Evolutionary conservation across 2,329 filamentous ascomycete genomes (phyloP), one percentile per base, ranked within the genome.

Genomic region (Aspergillus cejpii): DNA sequence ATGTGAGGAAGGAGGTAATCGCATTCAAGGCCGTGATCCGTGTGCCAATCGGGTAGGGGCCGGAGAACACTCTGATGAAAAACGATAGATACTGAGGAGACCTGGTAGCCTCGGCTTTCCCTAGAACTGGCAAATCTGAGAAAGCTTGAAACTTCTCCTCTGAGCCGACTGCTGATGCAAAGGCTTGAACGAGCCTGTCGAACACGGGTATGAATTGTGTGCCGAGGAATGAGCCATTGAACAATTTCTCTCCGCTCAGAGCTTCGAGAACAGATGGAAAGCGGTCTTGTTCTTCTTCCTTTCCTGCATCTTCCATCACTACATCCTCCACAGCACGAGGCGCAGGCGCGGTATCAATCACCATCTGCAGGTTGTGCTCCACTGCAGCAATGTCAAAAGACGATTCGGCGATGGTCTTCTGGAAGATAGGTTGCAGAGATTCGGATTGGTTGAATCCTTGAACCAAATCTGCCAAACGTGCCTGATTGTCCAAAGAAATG

Each of bases 51-150:
- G 87, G 83, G 58, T 83, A 83, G 1, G 80, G 74, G 0, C 85
- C 82, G 46, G 79, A 85, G 80, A 86, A 89, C 12, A 88, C 78
- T 43, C 83, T 78, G 45, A 84, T 74, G 53, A 91, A 83, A 63
- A 94, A 91, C 12, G 81, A 84, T 45, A 89, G 71, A 56, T 84
- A 89, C 17, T 85, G 79, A 29, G 81, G 77, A 27, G 80, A 75
- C 38, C 78, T 75, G 26, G 78, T 67, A 1, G 80, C 81, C 12
- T 57, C 49, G 2, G 53, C 36, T 29, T 61, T 66, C 41, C 50
- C 61, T 43, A 66, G 68, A 19, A 70, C 52, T 19, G 63, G 58
- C n/a, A 73, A 49, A 5, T 58, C 54, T n/a, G 56, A 50, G 47
- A 73, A 69, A 21, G 54, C 46, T 3, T 60, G 56, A n/a, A 68